Conservation (phyloP, 2,329 filamentous ascomycete genomes). For the Ophiostoma angusticollis region DNA sequence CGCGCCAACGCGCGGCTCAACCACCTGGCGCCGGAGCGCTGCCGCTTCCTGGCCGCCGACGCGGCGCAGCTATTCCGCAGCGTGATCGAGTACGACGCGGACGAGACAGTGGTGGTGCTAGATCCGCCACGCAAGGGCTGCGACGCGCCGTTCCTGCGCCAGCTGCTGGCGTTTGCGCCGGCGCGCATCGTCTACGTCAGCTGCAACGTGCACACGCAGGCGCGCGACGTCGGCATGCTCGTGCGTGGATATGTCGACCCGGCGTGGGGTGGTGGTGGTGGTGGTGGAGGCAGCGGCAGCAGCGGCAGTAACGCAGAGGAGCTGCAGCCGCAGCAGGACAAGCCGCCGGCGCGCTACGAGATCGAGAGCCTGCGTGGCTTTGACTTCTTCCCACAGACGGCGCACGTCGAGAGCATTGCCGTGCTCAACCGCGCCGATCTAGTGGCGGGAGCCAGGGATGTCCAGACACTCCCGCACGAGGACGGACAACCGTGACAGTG, state of each 20-base stretch:
- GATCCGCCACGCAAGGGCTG: slow-evolving; percentile 96
- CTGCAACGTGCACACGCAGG: slow-evolving; percentile 97
- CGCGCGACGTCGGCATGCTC: slow-evolving; percentile 77
- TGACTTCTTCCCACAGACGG: slow-evolving; percentile 90
- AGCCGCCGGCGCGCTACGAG: slow-evolving; percentile 47
- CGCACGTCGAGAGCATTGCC: slow-evolving; percentile 56
- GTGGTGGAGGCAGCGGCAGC: slow-evolving; percentile 11
- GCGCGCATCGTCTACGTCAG: slow-evolving; percentile 82
- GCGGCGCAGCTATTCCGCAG: slow-evolving; percentile 69
- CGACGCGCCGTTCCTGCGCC: slow-evolving; percentile 68
- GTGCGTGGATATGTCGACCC: slow-evolving; percentile 50
- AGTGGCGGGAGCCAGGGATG: too few relatives aligned
- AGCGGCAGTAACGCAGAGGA: slow-evolving; percentile 7
- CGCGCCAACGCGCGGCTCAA: slow-evolving; percentile 69
- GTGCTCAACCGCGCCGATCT: slow-evolving; percentile 46
- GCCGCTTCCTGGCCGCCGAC: slow-evolving; percentile 80
- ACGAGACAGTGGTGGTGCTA: slow-evolving; percentile 85
- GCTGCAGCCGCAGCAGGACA: slow-evolving; percentile 19
- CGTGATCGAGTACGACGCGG: slow-evolving; percentile 51
- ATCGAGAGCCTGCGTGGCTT: slow-evolving; percentile 88
- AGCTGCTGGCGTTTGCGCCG: slow-evolving; percentile 68
- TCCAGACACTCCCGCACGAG: too few relatives aligned
- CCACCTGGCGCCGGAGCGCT: slow-evolving; percentile 51
- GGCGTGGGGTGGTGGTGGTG: slow-evolving; percentile 15
- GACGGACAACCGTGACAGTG: too few relatives aligned